Percentiles rank a stretch among this genome's conserved stretches.
These are phyloP conservation scores for Acrodontium crateriforme DNA, from an alignment of 2,329 filamentous ascomycete species.

Conservation along the genomic window DNA sequence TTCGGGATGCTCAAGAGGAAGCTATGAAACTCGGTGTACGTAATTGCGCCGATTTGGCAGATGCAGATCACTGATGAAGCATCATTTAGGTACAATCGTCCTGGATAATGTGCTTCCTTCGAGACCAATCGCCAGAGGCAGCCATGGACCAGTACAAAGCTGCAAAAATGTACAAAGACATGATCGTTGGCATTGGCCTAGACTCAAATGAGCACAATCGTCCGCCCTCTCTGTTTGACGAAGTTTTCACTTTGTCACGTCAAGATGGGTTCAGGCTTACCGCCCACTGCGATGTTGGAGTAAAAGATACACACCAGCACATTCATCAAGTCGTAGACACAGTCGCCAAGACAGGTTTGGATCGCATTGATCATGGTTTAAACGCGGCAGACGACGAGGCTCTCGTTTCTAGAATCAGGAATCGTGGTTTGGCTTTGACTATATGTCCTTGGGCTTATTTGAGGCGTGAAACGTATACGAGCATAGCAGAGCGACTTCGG, in stretches of 20 bases:
- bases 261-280: conserved; percentile 33
- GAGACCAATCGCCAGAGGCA: conserved; percentile 27
- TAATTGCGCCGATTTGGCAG: too few species aligned
- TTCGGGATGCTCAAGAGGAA: conserved; percentile 12
- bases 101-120: conserved; percentile 33
- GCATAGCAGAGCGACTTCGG: conserved; percentile 34
- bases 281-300: conserved; percentile 39
- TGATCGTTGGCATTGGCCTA: conserved; percentile 35
- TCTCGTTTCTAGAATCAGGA: conserved; percentile 21
- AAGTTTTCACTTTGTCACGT: conserved; percentile 25
- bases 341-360: conserved; percentile 21
- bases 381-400: conserved; percentile 24
- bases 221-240: conserved; percentile 33
- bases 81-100: conserved; percentile 2
- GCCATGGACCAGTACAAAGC: conserved; percentile 26
- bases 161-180: conserved; percentile 27
- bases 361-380: conserved; percentile 32
- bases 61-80: too few species aligned
- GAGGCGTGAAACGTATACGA: conserved; percentile 28
- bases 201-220: conserved; percentile 35
- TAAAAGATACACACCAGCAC: conserved; percentile 34
- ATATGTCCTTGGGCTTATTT: conserved; percentile 31
- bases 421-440: conserved; percentile 26
- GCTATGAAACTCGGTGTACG: conserved; percentile 3
- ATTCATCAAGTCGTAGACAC: conserved; percentile 23